Percentiles rank a stretch among this genome's conserved stretches.
phyloP scores from a whole-genome alignment of 129 eudicot genomes.

The Solidago caesia region DNA sequence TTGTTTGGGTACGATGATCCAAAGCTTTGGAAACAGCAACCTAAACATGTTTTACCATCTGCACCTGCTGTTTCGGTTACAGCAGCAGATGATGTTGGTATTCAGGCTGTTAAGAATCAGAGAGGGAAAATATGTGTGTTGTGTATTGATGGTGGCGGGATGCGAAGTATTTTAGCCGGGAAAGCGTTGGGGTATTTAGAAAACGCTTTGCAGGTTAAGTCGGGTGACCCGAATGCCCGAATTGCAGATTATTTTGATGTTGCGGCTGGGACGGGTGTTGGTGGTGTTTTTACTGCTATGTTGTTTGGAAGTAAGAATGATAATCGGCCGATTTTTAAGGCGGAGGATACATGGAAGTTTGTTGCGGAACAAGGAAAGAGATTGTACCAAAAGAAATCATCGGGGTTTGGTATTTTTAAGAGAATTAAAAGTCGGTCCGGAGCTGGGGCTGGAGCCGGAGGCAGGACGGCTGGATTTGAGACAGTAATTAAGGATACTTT shows the following conservation, averaged over 20 bases:
- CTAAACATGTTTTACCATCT: slow-evolving; percentile 47
- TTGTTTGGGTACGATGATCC: slow-evolving; percentile 78
- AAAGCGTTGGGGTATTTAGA: slow-evolving; percentile 71
- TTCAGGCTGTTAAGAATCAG: slow-evolving; percentile 52
- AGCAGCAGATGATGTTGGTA: slow-evolving; percentile 16
- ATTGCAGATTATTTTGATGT: slow-evolving; percentile 41
- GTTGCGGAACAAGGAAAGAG: slow-evolving; percentile 23
- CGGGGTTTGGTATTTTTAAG: slow-evolving; percentile 14
- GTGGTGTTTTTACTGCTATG: slow-evolving; percentile 38
- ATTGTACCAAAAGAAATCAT: slow-evolving; percentile 31
- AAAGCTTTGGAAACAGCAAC: slow-evolving; percentile 56
- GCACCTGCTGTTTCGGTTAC: slow-evolving; percentile 18
- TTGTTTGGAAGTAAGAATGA: slow-evolving; percentile 25
- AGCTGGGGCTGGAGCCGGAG: slow-evolving; percentile 20
- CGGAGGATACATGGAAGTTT: slow-evolving; percentile 37
- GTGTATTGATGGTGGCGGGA: slow-evolving; percentile 81
- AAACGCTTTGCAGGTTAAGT: slow-evolving; percentile 55
- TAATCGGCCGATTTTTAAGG: slow-evolving; percentile 29
- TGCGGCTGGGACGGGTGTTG: slow-evolving; percentile 37
- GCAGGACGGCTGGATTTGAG: slow-evolving; percentile 26
- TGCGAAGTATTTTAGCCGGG: slow-evolving; percentile 66
- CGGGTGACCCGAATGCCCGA: slow-evolving; percentile 65
- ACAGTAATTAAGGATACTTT: slow-evolving; percentile 24
- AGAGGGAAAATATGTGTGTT: slow-evolving; percentile 78
- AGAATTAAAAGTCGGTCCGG: slow-evolving; percentile 23